These are phyloP conservation scores for Talaromyces sp. DNA, from an alignment of 2,329 filamentous ascomycete genomes.

Conservation along the genomic window DNA sequence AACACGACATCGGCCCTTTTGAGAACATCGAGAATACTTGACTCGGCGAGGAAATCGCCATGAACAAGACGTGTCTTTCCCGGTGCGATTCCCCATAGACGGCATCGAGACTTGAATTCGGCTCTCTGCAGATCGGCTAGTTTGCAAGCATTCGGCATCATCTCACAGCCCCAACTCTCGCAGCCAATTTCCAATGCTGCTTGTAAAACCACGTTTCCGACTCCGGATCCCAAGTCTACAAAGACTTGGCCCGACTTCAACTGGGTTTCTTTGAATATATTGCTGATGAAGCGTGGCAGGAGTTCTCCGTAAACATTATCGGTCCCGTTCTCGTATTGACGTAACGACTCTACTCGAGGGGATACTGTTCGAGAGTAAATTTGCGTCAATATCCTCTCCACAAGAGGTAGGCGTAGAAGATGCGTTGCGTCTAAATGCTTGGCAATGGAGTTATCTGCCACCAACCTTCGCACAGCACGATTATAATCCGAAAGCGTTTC, in stretches of 20 bases:
- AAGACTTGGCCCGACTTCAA: conserved; percentile 83
- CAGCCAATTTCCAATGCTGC: conserved; percentile 90
- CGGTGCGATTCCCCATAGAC: conserved; percentile 79
- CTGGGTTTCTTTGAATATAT: conserved; percentile 72
- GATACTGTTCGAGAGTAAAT: conserved; percentile 91
- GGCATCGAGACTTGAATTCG: conserved; percentile 81
- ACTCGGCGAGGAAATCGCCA: conserved; percentile 77
- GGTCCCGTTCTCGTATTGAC: conserved; percentile 81
- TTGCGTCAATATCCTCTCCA: conserved; percentile 78
- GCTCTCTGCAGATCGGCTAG: conserved; percentile 73
- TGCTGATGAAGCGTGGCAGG: conserved; percentile 74
- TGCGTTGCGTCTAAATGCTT: conserved; percentile 67
- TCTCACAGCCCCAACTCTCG: conserved; percentile 93
- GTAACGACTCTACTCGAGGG: conserved; percentile 76
- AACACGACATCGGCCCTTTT: conserved; percentile 89
- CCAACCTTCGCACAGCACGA: conserved; percentile 58
- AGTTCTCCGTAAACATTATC: conserved; percentile 96
- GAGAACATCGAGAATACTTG: conserved; percentile 66
- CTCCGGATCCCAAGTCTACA: conserved; percentile 90
- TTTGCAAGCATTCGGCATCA: conserved; percentile 85
- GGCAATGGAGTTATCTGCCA: conserved; percentile 66
- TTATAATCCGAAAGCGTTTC: conserved; percentile 75
- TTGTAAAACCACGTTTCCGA: conserved; percentile 92
- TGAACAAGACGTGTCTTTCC: conserved; percentile 75
- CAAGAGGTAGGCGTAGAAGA: conserved; percentile 65